These are phyloP conservation scores for Amaranthus cruentus DNA, from an alignment of 148 eudicot genomes.

Conservation along the genomic window DNA sequence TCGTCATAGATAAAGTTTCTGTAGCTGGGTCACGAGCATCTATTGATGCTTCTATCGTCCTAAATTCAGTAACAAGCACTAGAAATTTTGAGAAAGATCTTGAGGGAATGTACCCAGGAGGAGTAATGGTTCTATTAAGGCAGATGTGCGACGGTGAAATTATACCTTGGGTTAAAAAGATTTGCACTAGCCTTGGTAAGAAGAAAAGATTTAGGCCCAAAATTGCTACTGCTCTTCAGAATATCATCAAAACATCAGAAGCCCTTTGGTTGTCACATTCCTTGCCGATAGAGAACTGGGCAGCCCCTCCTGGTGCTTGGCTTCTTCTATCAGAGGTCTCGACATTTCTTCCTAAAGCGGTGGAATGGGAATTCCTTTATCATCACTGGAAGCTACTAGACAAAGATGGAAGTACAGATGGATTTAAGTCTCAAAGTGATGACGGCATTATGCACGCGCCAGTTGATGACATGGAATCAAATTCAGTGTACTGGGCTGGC, in stretches of 20 bases:
- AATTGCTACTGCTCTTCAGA: slow-evolving; percentile 72
- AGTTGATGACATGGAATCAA: slow-evolving; percentile 36
- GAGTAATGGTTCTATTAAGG: slow-evolving; percentile 57
- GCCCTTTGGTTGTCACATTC: slow-evolving; percentile 57
- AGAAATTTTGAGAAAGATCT: slow-evolving; percentile 36
- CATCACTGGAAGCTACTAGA: slow-evolving; percentile 96
- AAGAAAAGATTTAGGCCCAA: slow-evolving; percentile 62
- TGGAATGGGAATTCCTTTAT: slow-evolving; percentile 87
- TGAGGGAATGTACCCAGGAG: slow-evolving; percentile 44
- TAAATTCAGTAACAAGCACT: slow-evolving; percentile 25
- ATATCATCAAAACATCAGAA: slow-evolving; percentile 66
- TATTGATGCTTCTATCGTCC: slow-evolving; percentile 7
- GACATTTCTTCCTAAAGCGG: slow-evolving; percentile 56
- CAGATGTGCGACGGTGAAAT: slow-evolving; percentile 81
- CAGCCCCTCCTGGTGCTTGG: slow-evolving; percentile 97
- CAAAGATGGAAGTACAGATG: slow-evolving; percentile 34
- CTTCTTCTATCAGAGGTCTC: slow-evolving; percentile 86
- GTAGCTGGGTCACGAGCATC: slow-evolving; percentile 41
- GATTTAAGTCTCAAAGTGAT: slow-evolving; percentile 27
- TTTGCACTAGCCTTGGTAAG: slow-evolving; percentile 78
- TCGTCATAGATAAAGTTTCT: slow-evolving; percentile 71
- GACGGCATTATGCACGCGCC: slow-evolving; percentile 34
- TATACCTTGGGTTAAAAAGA: slow-evolving; percentile 84
- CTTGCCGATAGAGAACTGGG: slow-evolving; percentile 89
- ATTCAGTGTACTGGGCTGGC: slow-evolving; percentile 68